Percentiles rank a stretch among this genome's conserved stretches.
These are phyloP conservation scores for Ploettnerulaceae sp. DNA, from an alignment of 2,329 filamentous ascomycete genomes.

Conservation along the genomic window DNA sequence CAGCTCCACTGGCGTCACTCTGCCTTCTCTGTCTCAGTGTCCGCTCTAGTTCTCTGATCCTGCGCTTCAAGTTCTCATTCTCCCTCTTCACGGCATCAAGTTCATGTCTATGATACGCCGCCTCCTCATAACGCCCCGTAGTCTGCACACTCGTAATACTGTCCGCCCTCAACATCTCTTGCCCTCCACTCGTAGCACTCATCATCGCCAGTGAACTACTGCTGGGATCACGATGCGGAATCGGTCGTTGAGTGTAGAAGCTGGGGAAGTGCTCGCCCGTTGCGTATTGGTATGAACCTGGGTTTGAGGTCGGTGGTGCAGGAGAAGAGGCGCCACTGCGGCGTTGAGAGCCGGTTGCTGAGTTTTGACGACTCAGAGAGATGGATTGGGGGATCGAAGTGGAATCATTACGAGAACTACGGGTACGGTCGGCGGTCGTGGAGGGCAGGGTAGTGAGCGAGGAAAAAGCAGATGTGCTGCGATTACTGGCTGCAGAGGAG, in stretches of 20 bases:
- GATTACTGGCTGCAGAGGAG: slow-evolving; percentile 48
- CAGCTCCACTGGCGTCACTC: slow-evolving; percentile 37
- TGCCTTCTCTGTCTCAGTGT: slow-evolving; percentile 37
- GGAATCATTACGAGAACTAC: slow-evolving; percentile 26
- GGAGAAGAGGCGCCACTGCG: slow-evolving; percentile 32
- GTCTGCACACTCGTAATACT: slow-evolving; percentile 45
- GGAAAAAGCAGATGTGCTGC: slow-evolving; percentile 47
- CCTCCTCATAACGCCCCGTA: slow-evolving; percentile 59
- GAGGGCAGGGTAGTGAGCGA: slow-evolving; percentile 41
- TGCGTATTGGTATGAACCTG: slow-evolving; percentile 27
- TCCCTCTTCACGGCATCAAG: slow-evolving; percentile 58
- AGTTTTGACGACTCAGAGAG: slow-evolving; percentile 32
- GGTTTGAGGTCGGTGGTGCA: slow-evolving; percentile 22
- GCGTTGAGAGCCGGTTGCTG: slow-evolving; percentile 23
- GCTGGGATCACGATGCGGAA: slow-evolving; percentile 27
- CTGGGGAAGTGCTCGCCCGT: slow-evolving; percentile 28
- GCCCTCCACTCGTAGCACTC: background rate
- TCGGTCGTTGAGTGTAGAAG: slow-evolving; percentile 29
- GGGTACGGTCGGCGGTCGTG: slow-evolving; percentile 27
- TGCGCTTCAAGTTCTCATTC: slow-evolving; percentile 57
- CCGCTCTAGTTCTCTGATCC: slow-evolving; percentile 58
- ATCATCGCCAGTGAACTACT: slow-evolving; percentile 14
- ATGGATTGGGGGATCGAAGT: slow-evolving; percentile 22
- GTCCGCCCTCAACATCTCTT: slow-evolving; percentile 14
- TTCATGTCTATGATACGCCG: slow-evolving; percentile 54